Base-by-base conservation (phyloP, 1,139 yeast species). In the Taphrina wiesneri region DNA sequence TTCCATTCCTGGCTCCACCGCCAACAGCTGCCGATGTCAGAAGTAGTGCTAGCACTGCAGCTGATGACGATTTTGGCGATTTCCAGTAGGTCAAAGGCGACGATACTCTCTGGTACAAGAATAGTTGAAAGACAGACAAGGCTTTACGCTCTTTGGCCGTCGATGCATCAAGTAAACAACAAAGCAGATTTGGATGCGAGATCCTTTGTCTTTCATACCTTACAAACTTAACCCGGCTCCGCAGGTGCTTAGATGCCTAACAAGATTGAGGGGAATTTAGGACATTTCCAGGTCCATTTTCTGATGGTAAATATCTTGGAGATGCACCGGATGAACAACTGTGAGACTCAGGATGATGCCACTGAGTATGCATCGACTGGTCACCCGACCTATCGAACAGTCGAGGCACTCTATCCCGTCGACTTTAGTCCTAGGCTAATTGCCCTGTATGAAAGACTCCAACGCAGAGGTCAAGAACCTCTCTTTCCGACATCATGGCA, bases 1-100 rank as follows among this genome's bases (percentile, higher is more conserved):
- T 67, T 30, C 70, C 71, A 1, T 67, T 69, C 21, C 62, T 70
- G 21, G 69, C 70, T 4, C 73, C 73, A 19, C 73, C 73, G 21
- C 69, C 70, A 11, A 64, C 68, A 3, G 68, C 71, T 4, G 56
- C 65, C 25, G 51, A 66, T 47, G 65, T 68, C 15, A 19, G 53
- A 45, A 9, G 34, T 32, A 28, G 17, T 23, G 28, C 21, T 13
- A n/a, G 21, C 1, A 25, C 21, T 3, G 9, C 30, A 13, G 49
- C 49, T 11, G 65, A 61, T 17, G 65, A 61, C 15, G 65, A 61
- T 19, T 65, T 60, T 65, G 67, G 67, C 30, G 64, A 41, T 19
- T 52, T 65, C 45, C 54, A 56, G 43, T 51, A 53, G 39, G 21
- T 15, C 13, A 41, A 7, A 7, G 46, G 3, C 9, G 17, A 41